These are phyloP conservation scores for Globisporangium polare DNA, from an alignment of 352 stramenopile species.

Conservation along the genomic window DNA sequence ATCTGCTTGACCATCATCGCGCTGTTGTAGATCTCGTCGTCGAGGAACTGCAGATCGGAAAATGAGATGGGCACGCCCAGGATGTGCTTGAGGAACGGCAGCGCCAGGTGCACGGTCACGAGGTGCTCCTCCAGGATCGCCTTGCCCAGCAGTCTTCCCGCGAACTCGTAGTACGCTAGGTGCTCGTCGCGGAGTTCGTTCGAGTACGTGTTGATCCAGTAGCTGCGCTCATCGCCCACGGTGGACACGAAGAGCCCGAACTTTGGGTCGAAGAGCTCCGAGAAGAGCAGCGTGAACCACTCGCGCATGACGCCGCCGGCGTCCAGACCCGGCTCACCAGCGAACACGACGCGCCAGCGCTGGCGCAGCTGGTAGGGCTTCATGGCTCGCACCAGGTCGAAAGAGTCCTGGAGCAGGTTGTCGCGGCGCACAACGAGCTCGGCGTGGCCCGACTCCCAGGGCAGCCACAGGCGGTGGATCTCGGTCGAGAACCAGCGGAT, in stretches of 20 bases:
- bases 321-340: constrained; percentile 81
- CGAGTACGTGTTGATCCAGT: constrained; percentile 84
- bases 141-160: constrained; percentile 80
- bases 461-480: constrained; percentile 75
- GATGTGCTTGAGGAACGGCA: constrained; percentile 89
- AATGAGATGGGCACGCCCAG: constrained; percentile 85
- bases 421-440: constrained; percentile 75
- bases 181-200: constrained; percentile 48
- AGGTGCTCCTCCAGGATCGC: constrained; percentile 85
- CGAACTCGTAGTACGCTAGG: constrained; percentile 78
- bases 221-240: constrained; percentile 69
- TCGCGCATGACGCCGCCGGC: constrained; percentile 87
- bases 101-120: constrained; percentile 66
- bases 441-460: constrained; percentile 77
- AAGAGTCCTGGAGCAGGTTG: constrained; percentile 85
- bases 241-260: constrained; percentile 78
- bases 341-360: constrained; percentile 82
- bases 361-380: constrained; percentile 81
- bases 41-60: constrained; percentile 87
- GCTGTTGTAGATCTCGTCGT: constrained; percentile 81
- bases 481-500: constrained; percentile 83
- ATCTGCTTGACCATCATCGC: constrained; percentile 66
- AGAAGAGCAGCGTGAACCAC: constrained; percentile 86
- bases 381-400: constrained; percentile 73
- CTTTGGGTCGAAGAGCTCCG: constrained; percentile 73